Base-by-base conservation (phyloP, 1,284 basidiomycete species). In the Agroathelia rolfsii region DNA sequence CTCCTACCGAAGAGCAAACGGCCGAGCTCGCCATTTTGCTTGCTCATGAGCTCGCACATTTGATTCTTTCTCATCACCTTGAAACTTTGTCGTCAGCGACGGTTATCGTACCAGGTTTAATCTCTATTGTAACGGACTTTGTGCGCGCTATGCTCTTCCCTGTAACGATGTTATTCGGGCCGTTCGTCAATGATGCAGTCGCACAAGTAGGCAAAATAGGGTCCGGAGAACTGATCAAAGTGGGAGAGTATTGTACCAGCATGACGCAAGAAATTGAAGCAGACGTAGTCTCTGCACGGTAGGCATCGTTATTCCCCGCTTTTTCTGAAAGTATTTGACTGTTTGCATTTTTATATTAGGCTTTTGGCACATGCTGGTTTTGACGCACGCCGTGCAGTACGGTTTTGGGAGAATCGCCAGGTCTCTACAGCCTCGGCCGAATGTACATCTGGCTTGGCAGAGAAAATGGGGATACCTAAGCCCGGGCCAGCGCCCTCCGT, bases 151-250 rank as follows among this genome's bases (percentile, higher is more conserved):
- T 88, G 25, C 59, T 89, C 11, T 92, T 89, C 58, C 88, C 89
- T 0, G 50, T 92, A 28, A 94, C 89, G 8, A 82, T 89, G 75
- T 49, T 92, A 18, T 80, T 90, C 36, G 89, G 89, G 0, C 89
- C 89, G 1, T 89, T 90, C 46, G 76, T 93, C 31, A 90, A 90
- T 48, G 89, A 93, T 45, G 89, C 86, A 1, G 69, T 94, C 6
- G 86, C 79, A 0, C 76, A 84, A 37, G 47, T 89, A 30, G 83
- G 84, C 16, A 78, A 77, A 49, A 65, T 79, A 2, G 76, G 83
- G 3, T 74, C 78, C 5, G 71, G 76, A 4, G 85, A 89, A 47
- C 59, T 90, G 34, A 63, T 67, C 22, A 77, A 76, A 48, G 54
- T 80, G 6, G 76, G 78, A 13, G 75, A 79, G 44, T 68, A 70